Evolutionary conservation across 371 early-diverging fungal genomes (phyloP), one percentile per base, ranked within the genome.

Genomic region (Saksenaea oblongispora): DNA sequence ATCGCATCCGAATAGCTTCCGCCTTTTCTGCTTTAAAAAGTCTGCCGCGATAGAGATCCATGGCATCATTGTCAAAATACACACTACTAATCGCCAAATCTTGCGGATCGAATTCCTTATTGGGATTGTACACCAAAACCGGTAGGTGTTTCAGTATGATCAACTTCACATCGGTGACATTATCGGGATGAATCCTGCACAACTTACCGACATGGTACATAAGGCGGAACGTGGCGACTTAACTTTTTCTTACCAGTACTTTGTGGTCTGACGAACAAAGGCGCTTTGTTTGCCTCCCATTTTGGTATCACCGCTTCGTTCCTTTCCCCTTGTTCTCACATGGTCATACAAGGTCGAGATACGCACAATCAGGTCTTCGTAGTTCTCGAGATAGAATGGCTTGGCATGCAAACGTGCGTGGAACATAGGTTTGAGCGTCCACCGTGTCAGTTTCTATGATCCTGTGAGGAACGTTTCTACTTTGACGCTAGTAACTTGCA

Each of bases 61-160:
- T 94, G 10, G 86, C 77, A 22, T 93, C 91, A 70, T 96, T 99
- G 71, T 99, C 99, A 72, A 93, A 94, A 80, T 99, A 99, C 15
- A 99, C 90, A 66, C 96, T 94, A 9, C 95, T 92, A 70, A 99
- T 95, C 35, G 96, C 96, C 2, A 99, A 95, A 66, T 95, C 95
- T 31, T 86, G 83, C 15, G 82, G 71, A 53, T 86, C 80, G 54
- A 85, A 83, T 47, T 84, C 89, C 79, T 82, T 92, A 82, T 94
- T 94, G 41, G 90, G 87, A 63, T 89, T 90, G 76, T 96, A 99
- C 11, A 99, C 89, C 60, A 98, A 86, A 28, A 99, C 97, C 14
- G 99, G 99, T 34, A 99, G 86, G 70, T 98, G 90, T 76, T 94
- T 94, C 41, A 99, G 87, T 63, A 99, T 95, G 64, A 89, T 84